Evolutionary conservation across 805 yeast species (phyloP), one percentile per base, ranked within the genome.

Genomic region (Huiozyma naganishii): DNA sequence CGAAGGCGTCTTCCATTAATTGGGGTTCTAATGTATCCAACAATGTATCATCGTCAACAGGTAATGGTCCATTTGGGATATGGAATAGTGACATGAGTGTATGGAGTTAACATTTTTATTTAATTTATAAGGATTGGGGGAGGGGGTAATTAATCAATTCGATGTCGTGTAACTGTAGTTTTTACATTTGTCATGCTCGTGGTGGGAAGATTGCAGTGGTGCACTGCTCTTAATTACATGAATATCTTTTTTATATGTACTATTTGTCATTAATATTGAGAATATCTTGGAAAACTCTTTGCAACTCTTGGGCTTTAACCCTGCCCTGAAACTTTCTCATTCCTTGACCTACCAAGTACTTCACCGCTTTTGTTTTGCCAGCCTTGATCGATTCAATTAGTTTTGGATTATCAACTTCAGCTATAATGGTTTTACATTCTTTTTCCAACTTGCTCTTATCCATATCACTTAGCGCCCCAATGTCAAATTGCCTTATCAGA

Each of bases 271-370:
- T 39, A 3, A 55, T 48, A 8, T 47, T 35, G 11, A 61, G 37
- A 9, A 59, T 32, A 34, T 53, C 50, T 49, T 62, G 65, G 45
- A 70, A 66, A 27, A 53, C 51, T 8, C 46, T 41, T 40, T 68
- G 71, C 40, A 69, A 62, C 6, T 59, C 54, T 6, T 52, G 48
- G 0, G 73, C 63, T 30, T 59, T 54, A 7, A 69, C 61, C 41
- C 64, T 64, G 1, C 97, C 97, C 51, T 79, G 83, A 1, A 86
- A 75, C 44, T 71, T 66, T 53, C 78, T 77, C 95, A 92, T 86
- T 13, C 87, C 94, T 56, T 76, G 76, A 1, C 97, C 97, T 4
- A 92, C 72, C 44, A 92, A 67, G 54, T 69, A 85, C 53, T 87
- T 84, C n/a, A 90, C 53, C 9, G 88, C 76, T 36, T 65, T 62